These are phyloP conservation scores for Ascocoryne sarcoides DNA, from an alignment of 2,329 filamentous ascomycete species.

Conservation along the genomic window DNA sequence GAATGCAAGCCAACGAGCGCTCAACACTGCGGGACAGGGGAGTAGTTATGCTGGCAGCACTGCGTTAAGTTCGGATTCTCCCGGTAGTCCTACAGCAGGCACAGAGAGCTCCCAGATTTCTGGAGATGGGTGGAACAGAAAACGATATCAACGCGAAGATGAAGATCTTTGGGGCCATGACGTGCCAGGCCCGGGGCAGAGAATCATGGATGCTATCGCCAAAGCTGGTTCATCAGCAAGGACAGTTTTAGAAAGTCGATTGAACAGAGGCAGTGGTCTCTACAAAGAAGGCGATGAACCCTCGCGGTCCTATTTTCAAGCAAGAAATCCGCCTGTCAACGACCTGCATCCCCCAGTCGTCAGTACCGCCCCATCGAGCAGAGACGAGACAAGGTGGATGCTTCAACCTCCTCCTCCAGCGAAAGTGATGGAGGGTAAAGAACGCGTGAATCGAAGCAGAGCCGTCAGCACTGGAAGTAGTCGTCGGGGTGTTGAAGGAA, in stretches of 20 bases:
- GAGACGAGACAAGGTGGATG: constrained; percentile 79
- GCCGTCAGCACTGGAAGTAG: constrained; percentile 35
- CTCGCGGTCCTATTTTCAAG: constrained; percentile 27
- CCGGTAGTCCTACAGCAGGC: constrained; percentile 37
- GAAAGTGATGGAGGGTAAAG: constrained; percentile 83
- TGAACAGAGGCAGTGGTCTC: constrained; percentile 28
- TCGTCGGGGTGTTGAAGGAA: constrained; percentile 28
- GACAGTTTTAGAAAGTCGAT: constrained; percentile 44
- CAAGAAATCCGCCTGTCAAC: constrained; percentile 64
- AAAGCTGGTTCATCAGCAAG: constrained; percentile 46
- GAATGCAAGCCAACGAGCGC: constrained; percentile 49
- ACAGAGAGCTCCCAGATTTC: constrained; percentile 36
- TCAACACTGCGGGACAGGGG: constrained; percentile 49
- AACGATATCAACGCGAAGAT: constrained; percentile 77
- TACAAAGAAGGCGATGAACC: constrained; percentile 30
- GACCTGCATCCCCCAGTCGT: constrained; percentile 81
- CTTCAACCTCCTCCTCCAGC: constrained; percentile 83
- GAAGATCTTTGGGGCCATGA: constrained; percentile 76
- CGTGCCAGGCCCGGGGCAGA: constrained; percentile 38
- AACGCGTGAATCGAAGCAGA: constrained; percentile 53
- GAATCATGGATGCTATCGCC: constrained; percentile 36
- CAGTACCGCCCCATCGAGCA: constrained; percentile 60
- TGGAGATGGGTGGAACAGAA: constrained; percentile 62
- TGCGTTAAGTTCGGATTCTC: constrained; percentile 27
- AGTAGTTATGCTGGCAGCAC: constrained; percentile 38